Conservation (phyloP, 169 alveolate species). For the Eimeria praecox region DNA sequence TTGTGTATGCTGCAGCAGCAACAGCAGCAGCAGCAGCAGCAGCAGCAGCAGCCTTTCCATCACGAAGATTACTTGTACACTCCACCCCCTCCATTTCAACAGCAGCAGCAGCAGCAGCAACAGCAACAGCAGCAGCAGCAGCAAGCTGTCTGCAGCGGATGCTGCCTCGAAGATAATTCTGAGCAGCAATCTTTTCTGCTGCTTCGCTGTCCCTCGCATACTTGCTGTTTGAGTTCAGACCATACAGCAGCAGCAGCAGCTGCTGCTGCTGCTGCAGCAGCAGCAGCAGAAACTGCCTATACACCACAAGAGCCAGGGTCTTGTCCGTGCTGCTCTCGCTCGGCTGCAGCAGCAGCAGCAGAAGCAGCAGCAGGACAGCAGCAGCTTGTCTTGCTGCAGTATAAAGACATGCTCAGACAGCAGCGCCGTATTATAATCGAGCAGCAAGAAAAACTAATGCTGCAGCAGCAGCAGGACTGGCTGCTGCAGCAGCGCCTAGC, state of each 20-base stretch:
- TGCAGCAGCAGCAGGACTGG: slow-evolving; percentile 58
- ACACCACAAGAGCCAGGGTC: neutral
- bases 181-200: slow-evolving; percentile 19
- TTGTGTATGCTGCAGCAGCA: slow-evolving; percentile 17
- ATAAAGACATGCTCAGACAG: slow-evolving; percentile 16
- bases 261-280: slow-evolving; percentile 43
- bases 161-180: neutral
- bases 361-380: slow-evolving; percentile 30
- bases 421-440: neutral
- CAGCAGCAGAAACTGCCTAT: neutral
- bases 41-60: slow-evolving; percentile 16
- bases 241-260: slow-evolving; percentile 20
- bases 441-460: slow-evolving; percentile 25
- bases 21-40: slow-evolving; percentile 38
- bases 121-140: slow-evolving; percentile 44
- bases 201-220: slow-evolving; percentile 10
- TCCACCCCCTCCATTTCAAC: neutral
- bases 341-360: slow-evolving; percentile 48
- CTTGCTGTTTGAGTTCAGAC: neutral
- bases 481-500: slow-evolving; percentile 32
- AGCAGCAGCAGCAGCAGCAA: slow-evolving; percentile 18
- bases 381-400: slow-evolving; percentile 36
- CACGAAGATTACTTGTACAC: neutral
- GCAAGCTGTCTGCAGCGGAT: neutral
- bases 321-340: slow-evolving; percentile 14